Evolutionary conservation across 2,329 filamentous ascomycete genomes (phyloP).

Genomic region (Dactylellina parvicollis): DNA sequence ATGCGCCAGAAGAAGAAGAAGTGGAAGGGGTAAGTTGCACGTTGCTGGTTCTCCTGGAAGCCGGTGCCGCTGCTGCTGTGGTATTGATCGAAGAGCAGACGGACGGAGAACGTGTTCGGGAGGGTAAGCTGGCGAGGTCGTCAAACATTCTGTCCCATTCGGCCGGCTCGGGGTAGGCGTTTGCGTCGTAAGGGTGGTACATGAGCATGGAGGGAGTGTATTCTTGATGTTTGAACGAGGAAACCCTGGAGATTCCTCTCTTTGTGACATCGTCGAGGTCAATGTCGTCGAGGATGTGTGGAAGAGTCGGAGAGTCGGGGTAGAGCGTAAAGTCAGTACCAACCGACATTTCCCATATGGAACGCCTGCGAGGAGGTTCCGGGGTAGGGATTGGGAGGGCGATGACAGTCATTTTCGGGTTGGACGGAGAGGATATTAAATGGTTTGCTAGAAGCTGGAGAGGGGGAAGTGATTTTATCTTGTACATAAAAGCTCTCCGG

Average conservation of each 20-base stretch:
- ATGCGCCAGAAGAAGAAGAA: neutral
- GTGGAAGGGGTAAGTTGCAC: neutral
- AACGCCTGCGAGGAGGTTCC: slow-evolving; percentile 16
- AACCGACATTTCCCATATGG: slow-evolving; percentile 34
- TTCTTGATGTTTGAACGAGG: slow-evolving; percentile 41
- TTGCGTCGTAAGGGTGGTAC: slow-evolving; percentile 40
- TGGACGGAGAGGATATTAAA: neutral
- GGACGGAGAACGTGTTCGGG: slow-evolving; percentile 18
- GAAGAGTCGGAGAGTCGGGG: slow-evolving; percentile 28
- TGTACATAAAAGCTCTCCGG: slow-evolving; percentile 20
- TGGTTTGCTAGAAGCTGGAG: neutral
- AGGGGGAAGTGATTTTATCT: slow-evolving; percentile 18
- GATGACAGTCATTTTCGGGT: slow-evolving; percentile 8
- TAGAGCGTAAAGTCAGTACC: slow-evolving; percentile 36
- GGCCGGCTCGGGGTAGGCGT: slow-evolving; percentile 26
- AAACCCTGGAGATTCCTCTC: slow-evolving; percentile 30
- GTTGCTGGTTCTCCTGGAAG: slow-evolving; percentile 21
- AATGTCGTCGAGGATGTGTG: slow-evolving; percentile 26
- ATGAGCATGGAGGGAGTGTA: slow-evolving; percentile 29
- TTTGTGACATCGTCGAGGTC: slow-evolving; percentile 46
- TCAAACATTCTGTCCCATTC: slow-evolving; percentile 48
- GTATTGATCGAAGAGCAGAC: slow-evolving; percentile 26
- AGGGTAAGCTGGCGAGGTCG: slow-evolving; percentile 22
- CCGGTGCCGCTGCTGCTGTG: slow-evolving; percentile 19
- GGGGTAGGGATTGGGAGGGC: slow-evolving; percentile 20